Conservation (phyloP, 2,329 filamentous ascomycete genomes). For the Fusarium nelsonii region DNA sequence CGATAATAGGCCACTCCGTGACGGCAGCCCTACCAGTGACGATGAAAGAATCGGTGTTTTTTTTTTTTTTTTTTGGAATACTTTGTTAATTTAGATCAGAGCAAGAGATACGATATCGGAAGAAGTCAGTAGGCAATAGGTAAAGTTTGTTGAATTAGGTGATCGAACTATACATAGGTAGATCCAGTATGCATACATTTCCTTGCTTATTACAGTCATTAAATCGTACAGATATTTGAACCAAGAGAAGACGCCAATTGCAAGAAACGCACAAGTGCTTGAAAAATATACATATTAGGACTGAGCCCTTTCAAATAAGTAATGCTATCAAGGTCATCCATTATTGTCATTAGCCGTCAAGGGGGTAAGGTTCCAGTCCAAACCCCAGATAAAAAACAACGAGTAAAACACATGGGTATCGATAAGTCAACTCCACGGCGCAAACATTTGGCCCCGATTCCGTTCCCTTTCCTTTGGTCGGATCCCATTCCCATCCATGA, state of each 20-base stretch:
- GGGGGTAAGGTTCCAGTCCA: conserved; percentile 32
- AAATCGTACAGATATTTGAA: not conserved
- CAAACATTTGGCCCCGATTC: conserved; percentile 37
- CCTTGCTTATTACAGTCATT: not conserved
- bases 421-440: conserved; percentile 48
- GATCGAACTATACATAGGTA: not conserved
- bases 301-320: conserved; percentile 18
- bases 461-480: conserved; percentile 23
- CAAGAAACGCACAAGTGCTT: conserved; percentile 1
- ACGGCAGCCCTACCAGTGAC: not conserved
- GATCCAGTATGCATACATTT: not conserved
- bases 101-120: not conserved
- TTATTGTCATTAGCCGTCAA: conserved; percentile 45
- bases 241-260: not conserved
- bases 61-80: too few species aligned
- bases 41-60: not conserved
- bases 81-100: not conserved
- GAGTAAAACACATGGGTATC: conserved; percentile 49
- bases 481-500: conserved; percentile 24
- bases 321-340: conserved; percentile 38
- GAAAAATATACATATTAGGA: conserved; percentile 22
- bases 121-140: not conserved
- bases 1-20: not conserved
- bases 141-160: not conserved
- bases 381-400: conserved; percentile 37